Conservation (phyloP, 768 basidiomycete genomes). For the Fomitopsis serialis region DNA sequence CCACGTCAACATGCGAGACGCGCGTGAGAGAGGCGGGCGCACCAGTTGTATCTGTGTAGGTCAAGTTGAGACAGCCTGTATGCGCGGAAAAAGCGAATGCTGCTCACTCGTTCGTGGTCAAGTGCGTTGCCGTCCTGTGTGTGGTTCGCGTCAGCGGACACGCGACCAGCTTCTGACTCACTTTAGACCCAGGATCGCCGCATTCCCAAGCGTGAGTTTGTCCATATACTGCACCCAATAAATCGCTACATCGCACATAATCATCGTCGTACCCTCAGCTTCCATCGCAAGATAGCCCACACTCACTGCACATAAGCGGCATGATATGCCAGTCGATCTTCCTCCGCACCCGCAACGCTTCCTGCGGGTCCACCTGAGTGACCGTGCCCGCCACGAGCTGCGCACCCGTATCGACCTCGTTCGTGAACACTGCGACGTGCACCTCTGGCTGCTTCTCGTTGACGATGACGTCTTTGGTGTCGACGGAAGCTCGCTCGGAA, state of each 20-base stretch:
- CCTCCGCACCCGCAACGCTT: conserved; percentile 45
- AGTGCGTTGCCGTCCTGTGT: conserved; percentile 49
- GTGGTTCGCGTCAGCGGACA: neutral
- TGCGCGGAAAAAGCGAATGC: neutral
- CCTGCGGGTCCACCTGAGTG: conserved; percentile 42
- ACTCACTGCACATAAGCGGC: conserved; percentile 72
- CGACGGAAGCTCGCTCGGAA: neutral
- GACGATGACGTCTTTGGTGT: neutral
- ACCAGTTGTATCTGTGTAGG: conserved; percentile 59
- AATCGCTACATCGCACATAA: conserved; percentile 11
- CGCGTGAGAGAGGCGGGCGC: conserved; percentile 1
- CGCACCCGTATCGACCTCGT: conserved; percentile 60
- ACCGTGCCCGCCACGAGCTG: conserved; percentile 44
- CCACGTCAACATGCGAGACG: neutral
- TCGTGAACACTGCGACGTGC: conserved; percentile 35
- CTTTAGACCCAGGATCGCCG: conserved; percentile 70
- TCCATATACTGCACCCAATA: conserved; percentile 76
- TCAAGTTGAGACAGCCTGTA: neutral
- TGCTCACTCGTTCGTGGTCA: conserved; percentile 59
- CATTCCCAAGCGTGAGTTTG: conserved; percentile 62
- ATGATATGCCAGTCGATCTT: conserved; percentile 68
- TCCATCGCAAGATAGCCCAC: no score
- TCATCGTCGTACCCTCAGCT: no score
- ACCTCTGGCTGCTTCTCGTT: conserved; percentile 24
- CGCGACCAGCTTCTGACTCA: conserved; percentile 24